Base-by-base conservation (phyloP, 768 basidiomycete species). In the Tylopilus sp. region DNA sequence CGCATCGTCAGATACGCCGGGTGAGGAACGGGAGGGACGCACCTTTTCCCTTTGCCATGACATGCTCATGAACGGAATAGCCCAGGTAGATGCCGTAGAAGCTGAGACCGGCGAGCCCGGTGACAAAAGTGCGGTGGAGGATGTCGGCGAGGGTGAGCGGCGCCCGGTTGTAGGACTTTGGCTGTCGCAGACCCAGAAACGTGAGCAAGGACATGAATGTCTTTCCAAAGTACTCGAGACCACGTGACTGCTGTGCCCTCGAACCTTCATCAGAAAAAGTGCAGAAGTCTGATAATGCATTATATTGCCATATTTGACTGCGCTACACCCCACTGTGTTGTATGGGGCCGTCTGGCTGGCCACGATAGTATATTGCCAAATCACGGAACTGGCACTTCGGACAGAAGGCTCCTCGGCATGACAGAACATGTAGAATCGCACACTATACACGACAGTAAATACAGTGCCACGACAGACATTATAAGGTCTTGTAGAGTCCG, bases 21-120 rank as follows among this genome's bases (percentile, higher is more conserved):
- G 19, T 9, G 14, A 36, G 6, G 42, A 13, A 36, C 14, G 14
- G 8, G 12, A 11, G 19, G 22, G 41, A 53, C 70, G 24, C 29
- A 70, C 69, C 69, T 66, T 52, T 62, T 22, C 69, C 69, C 53
- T 66, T 70, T 45, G 54, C 25, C 56, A 70, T 63, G 42, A 70
- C 62, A 25, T 70, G 68, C 11, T 46, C 57, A 24, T 70, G 69
- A 11, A 70, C 65, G 17, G 64, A 64, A 52, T 67, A 69, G 14
- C 70, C 69, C 30, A 70, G 43, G 53, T 69, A 70, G 19, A 70
- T 12, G 36, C 69, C 69, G 24, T 71, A 71, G 11, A 67, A 30
- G 16, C 56, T 67, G 42, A 70, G 59, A 22, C 38, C 58, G 16
- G 63, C 57, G 22, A 70, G 69, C 37, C 69, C 66, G 7, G 56